These are phyloP conservation scores for Aristolochia californica DNA, from an alignment of 164 flowering plant genomes.

Conservation along the genomic window DNA sequence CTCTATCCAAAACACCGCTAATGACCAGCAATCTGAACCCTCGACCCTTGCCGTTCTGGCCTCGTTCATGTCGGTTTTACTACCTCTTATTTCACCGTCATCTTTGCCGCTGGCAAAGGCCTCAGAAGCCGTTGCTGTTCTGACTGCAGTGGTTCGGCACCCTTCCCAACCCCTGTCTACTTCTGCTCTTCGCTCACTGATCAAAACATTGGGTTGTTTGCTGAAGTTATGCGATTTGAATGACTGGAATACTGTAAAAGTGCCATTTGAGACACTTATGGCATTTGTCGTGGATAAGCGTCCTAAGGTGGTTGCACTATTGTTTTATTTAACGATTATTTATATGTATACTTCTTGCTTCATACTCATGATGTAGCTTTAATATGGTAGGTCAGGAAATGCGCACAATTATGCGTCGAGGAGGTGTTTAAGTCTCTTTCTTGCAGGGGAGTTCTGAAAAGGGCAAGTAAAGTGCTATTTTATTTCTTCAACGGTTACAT, in stretches of 20 bases:
- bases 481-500: slow-evolving; percentile 32
- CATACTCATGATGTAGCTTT: neutral
- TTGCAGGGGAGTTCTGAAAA: slow-evolving; percentile 23
- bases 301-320: slow-evolving; percentile 59
- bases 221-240: slow-evolving; percentile 44
- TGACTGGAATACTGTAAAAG: slow-evolving; percentile 49
- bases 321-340: neutral
- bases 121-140: slow-evolving; percentile 40
- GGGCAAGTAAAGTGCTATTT: slow-evolving; percentile 46
- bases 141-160: slow-evolving; percentile 23
- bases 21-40: slow-evolving; percentile 21
- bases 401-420: slow-evolving; percentile 59
- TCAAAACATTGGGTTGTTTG: slow-evolving; percentile 62
- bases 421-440: slow-evolving; percentile 42
- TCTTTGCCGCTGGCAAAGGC: slow-evolving; percentile 44
- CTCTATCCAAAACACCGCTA: slow-evolving; percentile 23
- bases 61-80: slow-evolving; percentile 46
- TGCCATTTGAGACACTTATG: slow-evolving; percentile 41
- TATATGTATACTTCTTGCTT: neutral
- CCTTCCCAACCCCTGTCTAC: slow-evolving; percentile 21
- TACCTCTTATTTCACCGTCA: slow-evolving; percentile 36
- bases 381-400: slow-evolving; percentile 49
- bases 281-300: slow-evolving; percentile 63
- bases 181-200: slow-evolving; percentile 44
- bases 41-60: slow-evolving; percentile 39